Conservation (phyloP, 164 flowering plant species). For the Vitis rupestris region DNA sequence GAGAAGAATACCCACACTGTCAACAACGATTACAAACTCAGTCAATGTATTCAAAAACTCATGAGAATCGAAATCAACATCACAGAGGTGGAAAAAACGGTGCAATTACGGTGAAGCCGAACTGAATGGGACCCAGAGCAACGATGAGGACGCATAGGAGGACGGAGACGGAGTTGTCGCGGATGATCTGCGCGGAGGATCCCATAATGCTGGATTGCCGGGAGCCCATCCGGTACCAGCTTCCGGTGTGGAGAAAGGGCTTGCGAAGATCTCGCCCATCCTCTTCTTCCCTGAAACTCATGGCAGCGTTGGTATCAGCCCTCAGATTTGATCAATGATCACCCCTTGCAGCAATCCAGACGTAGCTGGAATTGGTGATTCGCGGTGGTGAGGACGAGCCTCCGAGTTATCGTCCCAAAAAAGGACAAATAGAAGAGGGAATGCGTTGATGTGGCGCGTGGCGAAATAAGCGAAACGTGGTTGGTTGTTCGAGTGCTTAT, state of each 20-base stretch:
- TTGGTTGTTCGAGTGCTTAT: too few species aligned
- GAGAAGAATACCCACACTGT: conserved; percentile 66
- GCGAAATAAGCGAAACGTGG: too few species aligned
- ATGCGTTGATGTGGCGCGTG: too few species aligned
- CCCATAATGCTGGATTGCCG: conserved; percentile 32
- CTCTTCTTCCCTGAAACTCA: conserved; percentile 18
- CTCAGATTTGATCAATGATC: too few species aligned
- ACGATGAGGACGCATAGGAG: conserved; percentile 76
- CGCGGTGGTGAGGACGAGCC: too few species aligned
- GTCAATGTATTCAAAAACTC: too few species aligned
- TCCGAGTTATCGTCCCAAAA: too few species aligned
- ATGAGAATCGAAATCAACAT: too few species aligned
- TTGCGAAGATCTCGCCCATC: conserved; percentile 22
- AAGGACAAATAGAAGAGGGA: too few species aligned
- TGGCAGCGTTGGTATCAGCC: background rate
- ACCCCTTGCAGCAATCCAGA: too few species aligned
- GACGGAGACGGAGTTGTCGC: conserved; percentile 75
- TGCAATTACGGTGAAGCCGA: conserved; percentile 72
- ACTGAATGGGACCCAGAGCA: conserved; percentile 88
- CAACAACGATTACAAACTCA: background rate
- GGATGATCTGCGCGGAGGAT: conserved; percentile 35
- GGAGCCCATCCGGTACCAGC: conserved; percentile 33
- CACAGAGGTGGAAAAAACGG: too few species aligned
- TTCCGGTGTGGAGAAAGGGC: conserved; percentile 34
- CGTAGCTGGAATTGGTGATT: too few species aligned